phyloP scores from a whole-genome alignment of 345 rosid genomes.

The Pelargonium nanum region DNA sequence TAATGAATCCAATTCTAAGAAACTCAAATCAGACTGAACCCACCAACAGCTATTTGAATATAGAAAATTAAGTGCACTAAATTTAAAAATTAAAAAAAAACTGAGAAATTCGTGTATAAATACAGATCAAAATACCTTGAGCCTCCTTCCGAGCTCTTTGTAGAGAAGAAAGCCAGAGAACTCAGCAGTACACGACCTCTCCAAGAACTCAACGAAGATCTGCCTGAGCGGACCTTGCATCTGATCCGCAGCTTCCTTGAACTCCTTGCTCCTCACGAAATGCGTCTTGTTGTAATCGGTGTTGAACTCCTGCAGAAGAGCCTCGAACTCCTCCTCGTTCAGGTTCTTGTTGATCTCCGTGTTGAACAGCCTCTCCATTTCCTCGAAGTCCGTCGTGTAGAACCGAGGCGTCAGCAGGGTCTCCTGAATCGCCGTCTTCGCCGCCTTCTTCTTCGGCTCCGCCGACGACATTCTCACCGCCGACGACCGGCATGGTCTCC shows the following conservation, averaged over 20 bases:
- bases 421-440: conserved; percentile 66
- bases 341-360: conserved; percentile 86
- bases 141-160: conserved; percentile 98
- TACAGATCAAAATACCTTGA: conserved; percentile 41
- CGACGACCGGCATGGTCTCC: conserved; percentile 22
- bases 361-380: conserved; percentile 96
- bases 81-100: no score
- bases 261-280: conserved; percentile 93
- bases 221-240: conserved; percentile 73
- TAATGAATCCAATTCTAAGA: no score
- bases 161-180: conserved; percentile 98
- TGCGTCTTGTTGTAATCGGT: conserved; percentile 97
- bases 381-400: conserved; percentile 95
- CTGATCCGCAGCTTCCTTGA: conserved; percentile 97
- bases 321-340: conserved; percentile 70
- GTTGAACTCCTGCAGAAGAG: conserved; percentile 91
- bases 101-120: background rate
- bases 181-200: conserved; percentile 98
- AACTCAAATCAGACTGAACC: no score
- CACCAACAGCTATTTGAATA: no score
- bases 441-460: conserved; percentile 48
- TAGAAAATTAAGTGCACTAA: no score
- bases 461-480: conserved; percentile 64
- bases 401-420: conserved; percentile 84
- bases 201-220: conserved; percentile 94